These are phyloP conservation scores for Xerocomellus intermedius DNA, from an alignment of 768 basidiomycete genomes.

Conservation along the genomic window DNA sequence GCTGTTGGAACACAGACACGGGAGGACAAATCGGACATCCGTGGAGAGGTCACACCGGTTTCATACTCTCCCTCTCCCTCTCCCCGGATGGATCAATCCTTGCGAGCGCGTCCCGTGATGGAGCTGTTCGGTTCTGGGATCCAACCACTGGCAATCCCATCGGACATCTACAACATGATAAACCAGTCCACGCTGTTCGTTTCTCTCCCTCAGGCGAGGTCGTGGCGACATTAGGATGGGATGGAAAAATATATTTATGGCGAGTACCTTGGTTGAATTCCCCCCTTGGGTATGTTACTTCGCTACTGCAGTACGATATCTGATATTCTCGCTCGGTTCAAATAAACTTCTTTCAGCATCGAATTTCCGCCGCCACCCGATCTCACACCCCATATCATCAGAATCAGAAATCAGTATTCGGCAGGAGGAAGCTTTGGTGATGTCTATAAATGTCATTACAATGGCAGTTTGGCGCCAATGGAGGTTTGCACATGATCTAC, in stretches of 20 bases:
- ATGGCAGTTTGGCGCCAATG: too few relatives aligned
- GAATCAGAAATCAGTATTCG: too few relatives aligned
- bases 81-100: not conserved
- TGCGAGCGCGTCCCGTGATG: not conserved
- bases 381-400: too few relatives aligned
- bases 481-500: too few relatives aligned
- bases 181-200: not conserved
- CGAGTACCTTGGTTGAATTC: not conserved
- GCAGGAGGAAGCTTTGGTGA: too few relatives aligned
- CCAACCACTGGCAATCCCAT: not conserved
- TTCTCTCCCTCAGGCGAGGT: not conserved
- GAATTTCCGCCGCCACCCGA: too few relatives aligned
- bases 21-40: not conserved
- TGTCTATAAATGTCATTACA: too few relatives aligned
- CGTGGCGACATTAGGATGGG: not conserved
- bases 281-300: too few relatives aligned
- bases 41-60: not conserved
- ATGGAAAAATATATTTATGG: not conserved
- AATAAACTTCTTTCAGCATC: too few relatives aligned
- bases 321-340: too few relatives aligned
- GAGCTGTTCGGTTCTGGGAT: not conserved
- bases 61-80: not conserved
- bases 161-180: not conserved
- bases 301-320: too few relatives aligned
- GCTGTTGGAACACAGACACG: slow-evolving; percentile 5